Evolutionary conservation across 225 moss, liverwort and hornwort species (phyloP).

Genomic region (Climacium dendroides): DNA sequence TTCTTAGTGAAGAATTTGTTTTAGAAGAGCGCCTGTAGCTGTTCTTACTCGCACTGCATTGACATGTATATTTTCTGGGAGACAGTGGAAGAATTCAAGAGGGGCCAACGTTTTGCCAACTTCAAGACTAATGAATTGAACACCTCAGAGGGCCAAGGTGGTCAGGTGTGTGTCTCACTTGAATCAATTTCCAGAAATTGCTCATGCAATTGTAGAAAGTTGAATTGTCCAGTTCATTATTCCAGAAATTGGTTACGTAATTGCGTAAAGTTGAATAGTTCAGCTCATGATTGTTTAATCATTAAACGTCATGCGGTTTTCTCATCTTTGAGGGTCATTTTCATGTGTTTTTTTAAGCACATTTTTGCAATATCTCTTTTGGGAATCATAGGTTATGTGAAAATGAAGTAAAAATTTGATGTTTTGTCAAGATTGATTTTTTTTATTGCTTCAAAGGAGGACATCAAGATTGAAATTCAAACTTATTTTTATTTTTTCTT

Average conservation of each 20-base stretch:
- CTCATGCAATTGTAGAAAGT: neutral
- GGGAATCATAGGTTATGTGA: neutral
- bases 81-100: conserved; percentile 85
- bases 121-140: conserved; percentile 95
- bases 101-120: conserved; percentile 78
- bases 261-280: neutral
- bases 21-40: neutral
- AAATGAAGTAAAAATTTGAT: neutral
- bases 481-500: neutral
- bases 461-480: neutral
- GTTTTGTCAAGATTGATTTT: neutral
- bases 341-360: too few relatives aligned
- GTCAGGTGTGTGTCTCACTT: conserved; percentile 45
- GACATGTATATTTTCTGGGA: neutral
- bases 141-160: conserved; percentile 81
- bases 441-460: neutral
- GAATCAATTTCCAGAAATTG: neutral
- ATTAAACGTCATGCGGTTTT: neutral
- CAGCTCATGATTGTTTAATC: neutral
- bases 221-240: neutral
- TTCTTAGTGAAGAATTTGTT: neutral
- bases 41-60: neutral
- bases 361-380: neutral
- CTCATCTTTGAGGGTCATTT: neutral
- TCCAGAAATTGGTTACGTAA: neutral